These are phyloP conservation scores for Pythium diclinum DNA, from an alignment of 352 stramenopile genomes.

Conservation along the genomic window DNA sequence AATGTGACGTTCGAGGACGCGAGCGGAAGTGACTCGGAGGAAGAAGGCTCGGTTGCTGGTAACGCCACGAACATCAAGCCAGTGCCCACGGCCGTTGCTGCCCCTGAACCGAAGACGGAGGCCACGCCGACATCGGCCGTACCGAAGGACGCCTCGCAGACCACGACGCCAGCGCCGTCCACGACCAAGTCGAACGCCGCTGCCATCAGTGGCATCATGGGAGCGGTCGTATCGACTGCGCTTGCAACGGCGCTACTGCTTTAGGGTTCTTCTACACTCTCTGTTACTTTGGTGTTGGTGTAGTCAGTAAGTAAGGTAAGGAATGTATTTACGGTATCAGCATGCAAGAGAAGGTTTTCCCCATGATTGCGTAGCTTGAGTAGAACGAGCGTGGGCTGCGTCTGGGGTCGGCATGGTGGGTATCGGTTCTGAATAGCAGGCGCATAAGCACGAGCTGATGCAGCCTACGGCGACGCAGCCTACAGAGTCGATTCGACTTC, in stretches of 20 bases:
- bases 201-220: background rate
- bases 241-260: background rate
- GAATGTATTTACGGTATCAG: background rate
- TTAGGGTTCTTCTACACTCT: background rate
- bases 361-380: too few relatives aligned
- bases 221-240: background rate
- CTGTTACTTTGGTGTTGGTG: background rate
- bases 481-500: too few relatives aligned
- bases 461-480: too few relatives aligned
- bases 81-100: background rate
- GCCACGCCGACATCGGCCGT: too few relatives aligned
- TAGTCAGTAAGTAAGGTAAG: background rate
- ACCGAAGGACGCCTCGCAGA: background rate
- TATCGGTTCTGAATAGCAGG: too few relatives aligned
- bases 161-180: background rate
- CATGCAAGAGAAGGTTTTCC: background rate
- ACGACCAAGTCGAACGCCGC: background rate
- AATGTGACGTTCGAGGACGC: background rate
- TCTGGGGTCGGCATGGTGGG: too few relatives aligned
- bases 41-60: background rate
- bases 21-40: background rate
- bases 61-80: background rate
- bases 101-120: background rate
- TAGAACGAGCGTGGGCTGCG: too few relatives aligned
- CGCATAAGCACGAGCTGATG: too few relatives aligned